Evolutionary conservation across 805 yeast species (phyloP), one percentile per base, ranked within the genome.

Genomic region (Starmerella tilneyi): DNA sequence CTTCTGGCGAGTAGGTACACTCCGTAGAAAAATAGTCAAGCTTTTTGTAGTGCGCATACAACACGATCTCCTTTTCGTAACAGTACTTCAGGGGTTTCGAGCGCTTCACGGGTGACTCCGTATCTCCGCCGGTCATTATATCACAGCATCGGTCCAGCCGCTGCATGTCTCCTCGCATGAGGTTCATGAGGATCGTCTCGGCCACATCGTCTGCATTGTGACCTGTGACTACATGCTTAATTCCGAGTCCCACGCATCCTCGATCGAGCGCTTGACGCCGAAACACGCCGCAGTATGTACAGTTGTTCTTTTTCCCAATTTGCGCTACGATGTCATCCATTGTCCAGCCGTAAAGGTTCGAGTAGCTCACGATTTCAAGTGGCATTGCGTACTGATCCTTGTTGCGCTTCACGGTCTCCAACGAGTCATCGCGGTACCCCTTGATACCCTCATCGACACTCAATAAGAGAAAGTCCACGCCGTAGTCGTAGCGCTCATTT

Each of bases 191-290:
- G 4, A 92, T 94, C 0, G 99, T 92, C 59, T 92, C 99, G 1
- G 99, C 99, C 84, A 92, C 83, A 65, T 92, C 99, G 63, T 92
- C 99, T 0, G 99, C 99, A 62, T 92, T 92, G 64, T 92, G 99
- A 2, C 99, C 99, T 0, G 99, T 92, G 1, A 92, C 94, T 26
- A 92, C 92, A 63, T 92, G 99, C 44, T 73, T 71, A 42, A 92
- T 86, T 0, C 80, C 85, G 20, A 89, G 65, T 59, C 79, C 81
- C 9, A 83, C 79, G 2, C 97, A 96, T 2, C 98, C 99, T 54
- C 99, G 71, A 62, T 92, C 99, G 39, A 92, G 66, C 0, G 98
- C 96, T 64, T 92, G 99, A 55, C 99, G 74, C 64, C 99, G 72
- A 46, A 92, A 76, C 6, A 92, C 98, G 41, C 99, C 99, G 68